These are phyloP conservation scores for Penicillium thymicola DNA, from an alignment of 2,329 filamentous ascomycete species.

Conservation along the genomic window DNA sequence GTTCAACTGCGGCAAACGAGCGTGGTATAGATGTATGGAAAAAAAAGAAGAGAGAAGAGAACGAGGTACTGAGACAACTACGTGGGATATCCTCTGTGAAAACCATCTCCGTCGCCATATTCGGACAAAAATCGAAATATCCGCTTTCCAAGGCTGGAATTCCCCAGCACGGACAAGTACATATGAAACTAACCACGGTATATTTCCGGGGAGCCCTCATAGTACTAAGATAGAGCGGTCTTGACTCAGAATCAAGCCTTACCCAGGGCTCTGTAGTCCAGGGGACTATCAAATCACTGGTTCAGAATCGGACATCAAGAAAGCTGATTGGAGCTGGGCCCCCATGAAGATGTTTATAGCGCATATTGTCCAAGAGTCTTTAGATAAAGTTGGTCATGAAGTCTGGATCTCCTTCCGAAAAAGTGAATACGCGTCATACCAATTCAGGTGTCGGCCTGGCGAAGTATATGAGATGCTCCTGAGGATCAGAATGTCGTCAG, in stretches of 20 bases:
- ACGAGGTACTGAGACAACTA: not conserved
- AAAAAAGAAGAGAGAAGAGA: not conserved
- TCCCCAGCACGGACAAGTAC: not conserved
- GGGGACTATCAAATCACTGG: not conserved
- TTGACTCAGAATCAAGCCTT: not conserved
- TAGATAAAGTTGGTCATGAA: not conserved
- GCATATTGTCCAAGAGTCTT: not conserved
- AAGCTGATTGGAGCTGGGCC: not conserved
- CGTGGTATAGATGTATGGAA: not conserved
- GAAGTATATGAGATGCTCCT: not conserved
- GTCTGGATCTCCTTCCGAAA: not conserved
- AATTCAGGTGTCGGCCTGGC: not conserved
- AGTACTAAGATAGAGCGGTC: not conserved
- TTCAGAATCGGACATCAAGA: not conserved
- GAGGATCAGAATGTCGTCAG: slow-evolving; percentile 6
- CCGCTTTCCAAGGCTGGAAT: too few species aligned
- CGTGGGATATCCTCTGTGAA: not conserved
- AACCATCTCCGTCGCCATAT: not conserved
- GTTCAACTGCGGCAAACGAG: not conserved
- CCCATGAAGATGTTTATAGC: not conserved
- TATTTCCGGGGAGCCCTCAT: not conserved
- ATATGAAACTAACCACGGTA: not conserved
- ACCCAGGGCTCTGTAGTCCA: not conserved
- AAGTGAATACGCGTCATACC: not conserved
- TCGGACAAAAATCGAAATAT: not conserved